Base-by-base conservation (phyloP, 495 filamentous ascomycete species). In the Bacidia rubella region DNA sequence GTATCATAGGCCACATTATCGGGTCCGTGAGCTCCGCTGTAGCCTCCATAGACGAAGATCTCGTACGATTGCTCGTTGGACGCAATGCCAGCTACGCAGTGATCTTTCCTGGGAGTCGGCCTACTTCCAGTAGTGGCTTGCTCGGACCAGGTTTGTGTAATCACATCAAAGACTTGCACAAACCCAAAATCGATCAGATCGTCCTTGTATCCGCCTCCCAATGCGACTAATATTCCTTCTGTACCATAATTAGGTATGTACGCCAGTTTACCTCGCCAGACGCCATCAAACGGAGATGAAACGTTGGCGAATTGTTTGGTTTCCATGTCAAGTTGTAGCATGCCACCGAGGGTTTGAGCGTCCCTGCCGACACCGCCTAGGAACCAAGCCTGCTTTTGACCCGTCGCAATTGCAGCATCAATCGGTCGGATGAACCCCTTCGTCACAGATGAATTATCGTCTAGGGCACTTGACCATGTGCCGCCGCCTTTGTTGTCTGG, bases 231-330 rank as follows among this genome's bases (percentile, higher is more conserved):
- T 2, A 62, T 24, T 12, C 60, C 60, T 15, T 47, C 35, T 40
- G 45, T 35, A 29, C 60, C 60, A 39, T 56, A 62, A 20, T 42
- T 44, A 15, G 60, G 54, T n/a, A 62, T 56, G 22, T 54, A 61
- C 11, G 51, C 44, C 38, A 58, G 43, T 3, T 29, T 43, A 40
- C 52, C 11, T 1, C 23, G 15, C 17, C 26, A 20, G 3, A 53
- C 42, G 17, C 22, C 22, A 11, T 40, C 46, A 49, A 35, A n/a
- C 21, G 38, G 41, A 44, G 12, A 46, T 52, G 44, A 54, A 4
- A 22, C 32, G 48, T 60, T 60, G 12, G 35, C 43, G 22, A 60
- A 52, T 1, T 11, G 2, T 27, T 42, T 25, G 4, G 29, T 44
- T 2, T 32, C 45, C 52, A 60, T 52, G 35, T 57, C 41, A 24